Percentiles rank a stretch among this genome's conserved stretches.
Conservation (phyloP, 108 stramenopile species). For the Skeletonema potamos region DNA sequence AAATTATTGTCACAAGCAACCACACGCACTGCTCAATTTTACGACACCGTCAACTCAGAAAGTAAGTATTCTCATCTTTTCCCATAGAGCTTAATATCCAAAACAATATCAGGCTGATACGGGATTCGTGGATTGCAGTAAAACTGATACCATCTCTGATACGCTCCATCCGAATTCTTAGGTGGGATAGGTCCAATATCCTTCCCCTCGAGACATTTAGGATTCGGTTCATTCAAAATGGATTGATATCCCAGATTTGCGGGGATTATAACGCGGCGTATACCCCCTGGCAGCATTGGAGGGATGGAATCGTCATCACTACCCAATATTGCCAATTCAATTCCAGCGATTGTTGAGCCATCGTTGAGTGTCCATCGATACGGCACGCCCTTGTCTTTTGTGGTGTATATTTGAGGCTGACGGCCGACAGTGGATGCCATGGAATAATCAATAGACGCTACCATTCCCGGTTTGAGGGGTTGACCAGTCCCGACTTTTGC, state of each 20-base stretch:
- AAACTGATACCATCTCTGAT: slow-evolving; percentile 18
- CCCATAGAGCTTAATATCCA: slow-evolving; percentile 22
- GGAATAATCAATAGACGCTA: slow-evolving; percentile 10
- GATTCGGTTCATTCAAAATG: neutral
- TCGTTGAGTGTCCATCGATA: slow-evolving; percentile 18
- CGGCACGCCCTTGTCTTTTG: slow-evolving; percentile 16
- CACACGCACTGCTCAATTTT: neutral
- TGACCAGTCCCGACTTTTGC: slow-evolving; percentile 6
- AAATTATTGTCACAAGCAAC: too few relatives aligned
- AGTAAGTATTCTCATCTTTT: slow-evolving; percentile 3
- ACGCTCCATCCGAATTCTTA: slow-evolving; percentile 1
- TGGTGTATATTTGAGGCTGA: slow-evolving; percentile 15
- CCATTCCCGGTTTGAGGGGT: neutral
- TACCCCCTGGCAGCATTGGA: slow-evolving; percentile 16
- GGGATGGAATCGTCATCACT: slow-evolving; percentile 3
- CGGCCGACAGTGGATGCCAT: slow-evolving; percentile 10
- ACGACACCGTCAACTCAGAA: neutral
- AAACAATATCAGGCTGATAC: slow-evolving; percentile 18
- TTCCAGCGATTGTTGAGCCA: slow-evolving; percentile 10
- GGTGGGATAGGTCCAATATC: slow-evolving; percentile 11
- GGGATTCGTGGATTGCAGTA: slow-evolving; percentile 20
- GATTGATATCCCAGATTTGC: slow-evolving; percentile 9
- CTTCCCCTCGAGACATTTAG: neutral
- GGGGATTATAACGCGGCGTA: slow-evolving; percentile 12
- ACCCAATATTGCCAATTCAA: slow-evolving; percentile 14